Percentiles rank a stretch among this genome's conserved stretches.
phyloP scores from a whole-genome alignment of 108 stramenopile genomes.

The Heterococcus sp. region DNA sequence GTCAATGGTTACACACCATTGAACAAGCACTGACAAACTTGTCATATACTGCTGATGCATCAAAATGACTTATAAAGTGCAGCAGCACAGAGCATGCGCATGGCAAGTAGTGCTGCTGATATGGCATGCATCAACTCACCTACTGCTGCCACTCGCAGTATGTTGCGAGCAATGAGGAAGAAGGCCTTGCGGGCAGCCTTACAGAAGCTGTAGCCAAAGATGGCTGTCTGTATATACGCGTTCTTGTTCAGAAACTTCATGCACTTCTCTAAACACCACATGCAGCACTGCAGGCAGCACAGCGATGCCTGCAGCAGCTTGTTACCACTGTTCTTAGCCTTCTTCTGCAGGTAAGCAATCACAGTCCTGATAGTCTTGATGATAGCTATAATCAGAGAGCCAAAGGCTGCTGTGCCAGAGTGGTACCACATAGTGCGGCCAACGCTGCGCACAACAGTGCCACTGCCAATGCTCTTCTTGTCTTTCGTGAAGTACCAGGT shows the following conservation, averaged over 20 bases:
- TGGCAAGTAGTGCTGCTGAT: background rate
- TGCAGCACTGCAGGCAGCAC: slow-evolving; percentile 75
- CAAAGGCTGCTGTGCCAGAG: slow-evolving; percentile 89
- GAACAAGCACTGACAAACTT: background rate
- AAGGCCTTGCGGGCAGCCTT: slow-evolving; percentile 50
- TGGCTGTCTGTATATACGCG: slow-evolving; percentile 67
- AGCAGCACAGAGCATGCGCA: background rate
- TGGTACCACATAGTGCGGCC: slow-evolving; percentile 68
- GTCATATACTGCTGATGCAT: background rate
- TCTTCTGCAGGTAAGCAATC: slow-evolving; percentile 75
- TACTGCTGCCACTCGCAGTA: slow-evolving; percentile 53
- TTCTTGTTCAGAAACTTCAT: slow-evolving; percentile 68
- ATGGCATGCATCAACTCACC: background rate
- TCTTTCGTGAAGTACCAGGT: slow-evolving; percentile 77
- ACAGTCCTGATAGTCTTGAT: slow-evolving; percentile 78
- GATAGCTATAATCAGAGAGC: slow-evolving; percentile 82
- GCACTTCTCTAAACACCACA: slow-evolving; percentile 68
- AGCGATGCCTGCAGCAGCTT: slow-evolving; percentile 65
- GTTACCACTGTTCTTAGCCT: slow-evolving; percentile 63
- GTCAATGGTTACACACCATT: too few species aligned
- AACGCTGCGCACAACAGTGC: slow-evolving; percentile 64
- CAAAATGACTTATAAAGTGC: background rate
- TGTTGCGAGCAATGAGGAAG: slow-evolving; percentile 58
- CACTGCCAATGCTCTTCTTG: slow-evolving; percentile 66
- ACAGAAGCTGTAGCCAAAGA: slow-evolving; percentile 58